Evolutionary conservation across 2,329 filamentous ascomycete genomes (phyloP).

Genomic region (Dendrostoma leiphaemia): DNA sequence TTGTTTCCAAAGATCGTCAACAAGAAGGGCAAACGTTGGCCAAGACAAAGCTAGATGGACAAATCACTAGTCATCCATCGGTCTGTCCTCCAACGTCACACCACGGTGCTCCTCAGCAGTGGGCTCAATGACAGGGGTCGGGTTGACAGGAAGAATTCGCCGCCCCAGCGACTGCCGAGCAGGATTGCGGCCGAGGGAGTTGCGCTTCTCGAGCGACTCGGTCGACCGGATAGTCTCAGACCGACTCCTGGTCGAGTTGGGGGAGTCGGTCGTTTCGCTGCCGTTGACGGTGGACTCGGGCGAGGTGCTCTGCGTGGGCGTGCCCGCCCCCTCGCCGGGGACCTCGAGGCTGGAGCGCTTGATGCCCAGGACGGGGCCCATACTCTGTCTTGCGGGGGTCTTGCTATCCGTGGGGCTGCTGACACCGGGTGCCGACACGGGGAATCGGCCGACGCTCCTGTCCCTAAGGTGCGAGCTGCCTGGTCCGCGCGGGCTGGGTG

Average conservation of each 20-base stretch:
- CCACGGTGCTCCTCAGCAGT: constrained; percentile 37
- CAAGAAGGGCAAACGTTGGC: too few relatives aligned
- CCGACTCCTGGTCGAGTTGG: constrained; percentile 14
- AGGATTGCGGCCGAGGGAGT: constrained; percentile 58
- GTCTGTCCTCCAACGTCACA: constrained; percentile 70
- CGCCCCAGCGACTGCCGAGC: constrained; percentile 52
- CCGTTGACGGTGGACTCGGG: constrained; percentile 20
- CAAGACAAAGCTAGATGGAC: too few relatives aligned
- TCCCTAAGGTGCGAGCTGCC: constrained; percentile 69
- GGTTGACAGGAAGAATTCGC: constrained; percentile 41
- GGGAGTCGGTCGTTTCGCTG: constrained; percentile 21
- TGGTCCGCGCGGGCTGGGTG: constrained; percentile 47
- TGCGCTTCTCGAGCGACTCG: constrained; percentile 56
- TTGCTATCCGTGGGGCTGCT: constrained; percentile 50
- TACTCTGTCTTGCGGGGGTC: constrained; percentile 44
- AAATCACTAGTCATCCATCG: constrained; percentile 67
- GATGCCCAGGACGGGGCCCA: constrained; percentile 47
- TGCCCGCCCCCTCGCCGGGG: constrained; percentile 57
- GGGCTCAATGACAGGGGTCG: constrained; percentile 29
- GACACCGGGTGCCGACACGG: constrained; percentile 62
- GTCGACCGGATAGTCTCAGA: constrained; percentile 19
- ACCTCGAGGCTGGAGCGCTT: constrained; percentile 79
- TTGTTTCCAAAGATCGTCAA: too few relatives aligned
- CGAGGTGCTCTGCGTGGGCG: constrained; percentile 29
- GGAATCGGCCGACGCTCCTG: constrained; percentile 78